phyloP scores from a whole-genome alignment of 2,329 filamentous ascomycete species.

The Exophiala lecanii-corni region DNA sequence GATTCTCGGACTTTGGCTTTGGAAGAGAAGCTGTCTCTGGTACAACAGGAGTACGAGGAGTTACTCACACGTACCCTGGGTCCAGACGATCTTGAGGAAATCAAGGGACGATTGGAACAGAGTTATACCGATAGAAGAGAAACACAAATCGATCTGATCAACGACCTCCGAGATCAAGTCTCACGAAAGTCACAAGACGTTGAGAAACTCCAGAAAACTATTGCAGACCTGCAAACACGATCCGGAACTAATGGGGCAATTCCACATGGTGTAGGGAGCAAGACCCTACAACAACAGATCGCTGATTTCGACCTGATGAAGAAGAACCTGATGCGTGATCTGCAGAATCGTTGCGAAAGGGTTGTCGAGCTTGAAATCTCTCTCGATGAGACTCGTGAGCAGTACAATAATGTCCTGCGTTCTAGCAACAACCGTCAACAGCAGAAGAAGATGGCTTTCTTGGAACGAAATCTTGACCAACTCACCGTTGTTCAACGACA shows the following conservation, averaged over 20 bases:
- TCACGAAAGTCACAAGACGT: conserved; percentile 76
- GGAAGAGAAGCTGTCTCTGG: conserved; percentile 66
- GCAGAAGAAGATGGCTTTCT: conserved; percentile 99
- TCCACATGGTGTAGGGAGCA: conserved; percentile 66
- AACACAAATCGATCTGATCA: conserved; percentile 66
- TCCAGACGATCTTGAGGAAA: conserved; percentile 73
- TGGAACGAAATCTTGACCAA: conserved; percentile 96
- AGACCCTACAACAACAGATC: conserved; percentile 95
- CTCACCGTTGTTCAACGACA: conserved; percentile 95
- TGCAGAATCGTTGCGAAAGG: conserved; percentile 96
- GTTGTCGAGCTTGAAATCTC: conserved; percentile 98
- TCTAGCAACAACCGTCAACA: conserved; percentile 97
- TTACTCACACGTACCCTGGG: conserved; percentile 73
- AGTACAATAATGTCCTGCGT: conserved; percentile 97
- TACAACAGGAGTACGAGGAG: conserved; percentile 81
- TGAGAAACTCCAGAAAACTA: conserved; percentile 69
- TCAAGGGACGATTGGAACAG: conserved; percentile 74
- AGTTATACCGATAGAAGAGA: conserved; percentile 72
- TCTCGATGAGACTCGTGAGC: conserved; percentile 92
- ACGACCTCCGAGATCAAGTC: conserved; percentile 73
- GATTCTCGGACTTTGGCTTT: conserved; percentile 65
- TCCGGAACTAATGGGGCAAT: conserved; percentile 41
- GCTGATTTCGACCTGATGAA: conserved; percentile 99
- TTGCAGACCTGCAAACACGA: conserved; percentile 73
- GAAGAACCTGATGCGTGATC: conserved; percentile 97